phyloP scores from a whole-genome alignment of 306 rosid genomes.

The Vigna mungo region DNA sequence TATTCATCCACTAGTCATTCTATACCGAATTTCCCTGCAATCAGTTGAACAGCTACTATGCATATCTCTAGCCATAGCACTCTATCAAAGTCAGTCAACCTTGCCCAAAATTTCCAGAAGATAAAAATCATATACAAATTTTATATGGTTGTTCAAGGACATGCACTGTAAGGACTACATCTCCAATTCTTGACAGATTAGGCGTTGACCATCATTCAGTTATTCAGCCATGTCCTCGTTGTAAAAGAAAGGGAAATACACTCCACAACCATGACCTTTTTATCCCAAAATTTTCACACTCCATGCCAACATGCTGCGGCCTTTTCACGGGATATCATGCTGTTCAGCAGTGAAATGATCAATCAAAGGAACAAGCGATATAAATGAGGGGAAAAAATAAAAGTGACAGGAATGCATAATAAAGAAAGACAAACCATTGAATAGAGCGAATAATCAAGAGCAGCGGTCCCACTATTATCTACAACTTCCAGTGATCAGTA shows the following conservation, averaged over 20 bases:
- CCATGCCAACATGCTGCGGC: background rate
- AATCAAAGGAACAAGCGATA: constrained; percentile 9
- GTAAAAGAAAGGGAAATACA: constrained; percentile 4
- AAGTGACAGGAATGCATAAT: background rate
- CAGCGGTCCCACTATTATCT: constrained; percentile 5
- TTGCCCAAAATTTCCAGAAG: background rate
- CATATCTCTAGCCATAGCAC: constrained; percentile 11
- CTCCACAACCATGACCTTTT: constrained; percentile 22
- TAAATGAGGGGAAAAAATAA: constrained; percentile 14
- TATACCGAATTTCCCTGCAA: constrained; percentile 1
- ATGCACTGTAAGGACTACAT: background rate
- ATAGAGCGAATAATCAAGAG: constrained; percentile 12
- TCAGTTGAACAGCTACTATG: background rate
- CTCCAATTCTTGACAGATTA: constrained; percentile 13
- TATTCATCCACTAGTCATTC: background rate
- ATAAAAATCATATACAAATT: constrained; percentile 43
- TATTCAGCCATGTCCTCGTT: background rate
- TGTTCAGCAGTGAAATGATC: constrained; percentile 32
- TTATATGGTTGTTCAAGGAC: background rate
- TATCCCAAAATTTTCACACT: background rate
- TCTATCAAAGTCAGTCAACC: constrained; percentile 6
- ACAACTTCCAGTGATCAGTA: constrained; percentile 13
- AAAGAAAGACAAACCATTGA: constrained; percentile 38
- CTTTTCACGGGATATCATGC: constrained; percentile 16
- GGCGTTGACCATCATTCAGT: background rate